Conservation (phyloP, 2,329 filamentous ascomycete genomes). For the Sporothrix luriei region DNA sequence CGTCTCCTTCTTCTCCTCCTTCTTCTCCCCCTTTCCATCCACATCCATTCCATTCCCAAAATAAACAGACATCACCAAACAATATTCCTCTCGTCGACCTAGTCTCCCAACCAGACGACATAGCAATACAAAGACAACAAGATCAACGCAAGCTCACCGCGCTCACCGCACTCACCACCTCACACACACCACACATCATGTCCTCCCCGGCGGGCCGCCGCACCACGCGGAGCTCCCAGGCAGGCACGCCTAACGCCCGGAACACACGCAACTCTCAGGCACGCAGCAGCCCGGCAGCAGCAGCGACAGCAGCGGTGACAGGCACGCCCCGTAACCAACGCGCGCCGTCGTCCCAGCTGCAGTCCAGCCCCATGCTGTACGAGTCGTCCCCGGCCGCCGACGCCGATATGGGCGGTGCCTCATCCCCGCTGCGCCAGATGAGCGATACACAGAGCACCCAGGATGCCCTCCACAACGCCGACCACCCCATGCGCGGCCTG, state of each 20-base stretch:
- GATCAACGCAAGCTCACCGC: too few species aligned
- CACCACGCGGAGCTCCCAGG: constrained; percentile 59
- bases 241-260: constrained; percentile 50
- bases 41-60: constrained; percentile 6
- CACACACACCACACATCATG: constrained; percentile 49
- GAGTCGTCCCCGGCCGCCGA: constrained; percentile 49
- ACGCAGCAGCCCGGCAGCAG: constrained; percentile 41
- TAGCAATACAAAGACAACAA: background rate
- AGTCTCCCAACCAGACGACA: background rate
- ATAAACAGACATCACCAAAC: background rate
- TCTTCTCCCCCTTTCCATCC: too few species aligned
- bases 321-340: constrained; percentile 5
- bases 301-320: background rate
- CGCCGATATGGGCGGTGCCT: constrained; percentile 39
- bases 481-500: constrained; percentile 39
- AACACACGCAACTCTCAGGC: constrained; percentile 41
- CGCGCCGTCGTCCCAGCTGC: constrained; percentile 50
- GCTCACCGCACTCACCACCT: background rate
- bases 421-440: constrained; percentile 61
- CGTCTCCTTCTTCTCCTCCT: background rate
- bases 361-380: constrained; percentile 82
- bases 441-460: constrained; percentile 58
- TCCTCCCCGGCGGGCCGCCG: constrained; percentile 58
- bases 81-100: background rate
- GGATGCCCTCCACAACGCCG: constrained; percentile 33